phyloP scores from a whole-genome alignment of 2,329 filamentous ascomycete species.

The Fusarium cicatricum region DNA sequence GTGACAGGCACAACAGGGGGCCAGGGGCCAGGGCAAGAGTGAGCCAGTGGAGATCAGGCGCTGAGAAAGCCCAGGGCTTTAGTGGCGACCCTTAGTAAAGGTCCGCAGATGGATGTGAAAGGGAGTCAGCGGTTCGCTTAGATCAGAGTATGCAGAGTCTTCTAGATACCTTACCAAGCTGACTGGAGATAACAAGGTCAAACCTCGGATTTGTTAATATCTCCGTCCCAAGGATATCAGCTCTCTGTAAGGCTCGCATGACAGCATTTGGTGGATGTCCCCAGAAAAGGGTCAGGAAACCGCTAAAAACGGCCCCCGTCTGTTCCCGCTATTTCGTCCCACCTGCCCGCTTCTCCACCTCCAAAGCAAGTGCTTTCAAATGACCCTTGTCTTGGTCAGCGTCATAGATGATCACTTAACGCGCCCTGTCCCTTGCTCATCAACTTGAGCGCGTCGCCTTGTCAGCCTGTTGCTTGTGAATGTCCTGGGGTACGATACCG shows the following conservation, averaged over 20 bases:
- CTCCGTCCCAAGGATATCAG: neutral
- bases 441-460: slow-evolving; percentile 6
- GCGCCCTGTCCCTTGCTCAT: slow-evolving; percentile 14
- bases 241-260: slow-evolving; percentile 12
- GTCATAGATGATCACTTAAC: slow-evolving; percentile 37
- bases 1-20: too few relatives aligned
- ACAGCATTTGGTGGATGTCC: slow-evolving; percentile 31
- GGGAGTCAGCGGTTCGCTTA: neutral
- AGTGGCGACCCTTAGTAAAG: slow-evolving; percentile 31
- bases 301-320: slow-evolving; percentile 8
- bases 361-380: neutral
- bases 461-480: neutral
- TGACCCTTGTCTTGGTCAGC: slow-evolving; percentile 28
- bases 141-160: neutral
- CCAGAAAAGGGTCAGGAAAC: slow-evolving; percentile 32
- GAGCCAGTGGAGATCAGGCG: slow-evolving; percentile 29
- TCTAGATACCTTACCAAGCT: neutral
- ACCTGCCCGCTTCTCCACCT: slow-evolving; percentile 32
- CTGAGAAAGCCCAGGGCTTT: slow-evolving; percentile 33
- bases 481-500: too few relatives aligned
- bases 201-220: neutral
- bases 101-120: neutral
- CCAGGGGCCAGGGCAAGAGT: too few relatives aligned
- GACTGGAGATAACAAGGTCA: too few relatives aligned
- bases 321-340: slow-evolving; percentile 26